A percentile compares a stretch with the other conserved stretches of the same genome.
Conservation (phyloP, 2,329 filamentous ascomycete species). For the Colletotrichum sp. region DNA sequence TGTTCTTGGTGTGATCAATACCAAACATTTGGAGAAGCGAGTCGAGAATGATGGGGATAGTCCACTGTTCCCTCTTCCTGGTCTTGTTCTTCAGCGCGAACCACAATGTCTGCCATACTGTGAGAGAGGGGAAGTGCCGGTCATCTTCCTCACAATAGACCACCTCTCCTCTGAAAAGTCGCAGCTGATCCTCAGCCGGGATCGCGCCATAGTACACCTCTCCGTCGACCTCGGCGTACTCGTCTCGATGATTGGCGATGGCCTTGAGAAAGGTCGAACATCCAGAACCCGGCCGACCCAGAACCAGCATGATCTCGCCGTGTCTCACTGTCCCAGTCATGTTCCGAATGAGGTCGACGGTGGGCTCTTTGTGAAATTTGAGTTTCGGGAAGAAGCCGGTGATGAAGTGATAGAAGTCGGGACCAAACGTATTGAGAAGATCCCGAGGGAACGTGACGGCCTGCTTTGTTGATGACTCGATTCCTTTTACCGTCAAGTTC, state of each 20-base stretch:
- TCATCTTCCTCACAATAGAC: constrained; percentile 83
- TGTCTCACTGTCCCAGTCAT: constrained; percentile 39
- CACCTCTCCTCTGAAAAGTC: constrained; percentile 76
- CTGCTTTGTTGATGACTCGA: constrained; percentile 69
- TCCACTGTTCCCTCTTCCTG: constrained; percentile 65
- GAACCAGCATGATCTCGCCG: constrained; percentile 44
- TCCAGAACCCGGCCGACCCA: constrained; percentile 76
- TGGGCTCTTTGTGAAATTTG: constrained; percentile 26
- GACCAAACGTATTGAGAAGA: constrained; percentile 79
- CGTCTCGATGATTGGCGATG: constrained; percentile 72
- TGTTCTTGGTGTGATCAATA: constrained; percentile 77
- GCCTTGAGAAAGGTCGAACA: constrained; percentile 81
- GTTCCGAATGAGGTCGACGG: constrained; percentile 32
- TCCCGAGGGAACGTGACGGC: constrained; percentile 78
- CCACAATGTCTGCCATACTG: constrained; percentile 78
- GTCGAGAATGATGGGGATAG: constrained; percentile 72
- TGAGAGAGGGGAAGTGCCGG: constrained; percentile 74
- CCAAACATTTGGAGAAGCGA: constrained; percentile 80
- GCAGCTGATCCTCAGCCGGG: constrained; percentile 69
- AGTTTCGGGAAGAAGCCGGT: constrained; percentile 40
- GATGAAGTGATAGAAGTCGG: constrained; percentile 74
- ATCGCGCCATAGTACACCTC: constrained; percentile 77
- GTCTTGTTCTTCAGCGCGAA: constrained; percentile 81
- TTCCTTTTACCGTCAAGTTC: constrained; percentile 75
- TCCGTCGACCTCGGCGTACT: constrained; percentile 70